Evolutionary conservation across 208 protist genomes (phyloP), one percentile per base, ranked within the genome.

Genomic region (Leishmania guyanensis): DNA sequence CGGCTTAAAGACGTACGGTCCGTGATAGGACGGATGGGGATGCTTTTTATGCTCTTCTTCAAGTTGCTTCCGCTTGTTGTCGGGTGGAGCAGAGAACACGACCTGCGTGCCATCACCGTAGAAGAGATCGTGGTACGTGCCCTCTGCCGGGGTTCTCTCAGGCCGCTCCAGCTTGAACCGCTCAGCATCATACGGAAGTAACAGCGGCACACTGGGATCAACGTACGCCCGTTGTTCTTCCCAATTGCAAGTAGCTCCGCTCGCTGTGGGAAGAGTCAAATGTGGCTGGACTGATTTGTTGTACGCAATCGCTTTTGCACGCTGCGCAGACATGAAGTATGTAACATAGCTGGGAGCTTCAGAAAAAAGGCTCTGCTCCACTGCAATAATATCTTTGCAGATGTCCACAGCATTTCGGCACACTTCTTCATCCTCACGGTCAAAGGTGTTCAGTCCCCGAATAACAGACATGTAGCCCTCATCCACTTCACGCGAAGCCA

Each of bases 81-180:
- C 88, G 68, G 68, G 77, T 4, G 91, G 88, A 26, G 93, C 82
- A 5, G 74, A 60, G 53, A 97, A 95, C 14, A 87, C 82, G 16
- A 88, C 81, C 43, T 90, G 60, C 26, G 90, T 87, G 36, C 86
- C 84, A 60, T 95, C 87, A 43, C 87, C 93, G 86, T 89, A 95
- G 81, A 95, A 95, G 4, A 97, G 83, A 73, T 91, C 79, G 80
- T 97, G 92, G 70, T 97, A 95, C 36, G 84, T 89, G 29, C 93
- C 92, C 17, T 79, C 76, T 1, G 65, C 75, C 43, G 48, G 65
- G 8, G 75, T 75, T 17, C 79, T 78, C 64, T 87, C 75, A 3
- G 81, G 84, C 36, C 89, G 87, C 22, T 84, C 73, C 56, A 64
- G 83, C 78, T 86, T 79, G 72, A 87, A 82, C 66, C 90, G 90